phyloP scores from a whole-genome alignment of 495 filamentous ascomycete species.

The Copromyces sp. region DNA sequence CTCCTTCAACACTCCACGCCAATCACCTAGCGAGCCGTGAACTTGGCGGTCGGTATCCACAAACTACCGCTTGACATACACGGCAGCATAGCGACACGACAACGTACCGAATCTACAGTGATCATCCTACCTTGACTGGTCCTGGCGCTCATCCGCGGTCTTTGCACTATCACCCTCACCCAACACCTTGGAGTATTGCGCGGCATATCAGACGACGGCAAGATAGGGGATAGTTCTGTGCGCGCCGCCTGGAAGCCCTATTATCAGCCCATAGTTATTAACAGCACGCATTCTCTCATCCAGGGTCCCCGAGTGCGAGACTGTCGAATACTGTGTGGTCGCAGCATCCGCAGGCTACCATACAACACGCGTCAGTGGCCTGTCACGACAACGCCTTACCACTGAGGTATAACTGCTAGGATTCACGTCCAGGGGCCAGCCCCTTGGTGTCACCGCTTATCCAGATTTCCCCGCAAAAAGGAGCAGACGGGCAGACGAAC shows the following conservation, averaged over 20 bases:
- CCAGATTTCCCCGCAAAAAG: conserved; percentile 12
- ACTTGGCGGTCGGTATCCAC: neutral
- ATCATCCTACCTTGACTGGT: neutral
- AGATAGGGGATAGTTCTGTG: neutral
- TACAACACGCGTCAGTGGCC: neutral
- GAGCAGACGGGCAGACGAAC: neutral
- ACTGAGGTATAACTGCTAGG: neutral
- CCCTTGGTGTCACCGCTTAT: neutral
- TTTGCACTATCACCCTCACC: neutral
- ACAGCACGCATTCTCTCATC: neutral
- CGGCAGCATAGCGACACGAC: neutral
- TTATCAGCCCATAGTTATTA: neutral
- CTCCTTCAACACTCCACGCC: neutral
- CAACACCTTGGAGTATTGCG: neutral
- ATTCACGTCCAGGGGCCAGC: neutral
- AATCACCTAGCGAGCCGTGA: neutral
- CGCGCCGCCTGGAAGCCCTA: neutral
- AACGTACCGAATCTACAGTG: neutral
- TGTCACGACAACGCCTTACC: neutral
- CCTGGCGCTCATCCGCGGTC: neutral
- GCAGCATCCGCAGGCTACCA: neutral
- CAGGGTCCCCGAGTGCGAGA: neutral
- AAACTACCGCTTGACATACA: neutral
- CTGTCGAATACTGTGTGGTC: neutral
- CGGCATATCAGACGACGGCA: neutral